Conservation (phyloP, 257 asterid species). For the Nicotiana attenuata region DNA sequence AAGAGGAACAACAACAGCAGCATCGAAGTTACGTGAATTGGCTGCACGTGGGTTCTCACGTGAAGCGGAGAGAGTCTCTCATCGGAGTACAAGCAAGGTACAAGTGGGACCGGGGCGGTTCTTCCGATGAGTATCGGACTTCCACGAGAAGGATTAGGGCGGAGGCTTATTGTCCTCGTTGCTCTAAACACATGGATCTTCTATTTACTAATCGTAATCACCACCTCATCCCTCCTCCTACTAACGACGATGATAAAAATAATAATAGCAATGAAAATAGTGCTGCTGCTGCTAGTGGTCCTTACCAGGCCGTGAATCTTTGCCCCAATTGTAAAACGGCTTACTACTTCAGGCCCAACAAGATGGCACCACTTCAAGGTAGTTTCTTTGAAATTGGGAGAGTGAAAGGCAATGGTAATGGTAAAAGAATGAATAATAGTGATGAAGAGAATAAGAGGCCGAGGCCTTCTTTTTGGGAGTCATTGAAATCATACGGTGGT, state of each 20-base stretch:
- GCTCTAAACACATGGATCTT: constrained; percentile 90
- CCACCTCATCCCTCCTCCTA: constrained; percentile 53
- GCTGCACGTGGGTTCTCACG: constrained; percentile 39
- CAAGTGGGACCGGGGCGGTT: constrained; percentile 52
- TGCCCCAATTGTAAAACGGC: constrained; percentile 95
- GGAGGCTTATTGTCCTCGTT: constrained; percentile 92
- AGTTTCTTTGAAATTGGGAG: constrained; percentile 82
- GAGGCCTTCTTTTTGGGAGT: constrained; percentile 72
- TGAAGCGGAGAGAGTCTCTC: constrained; percentile 49
- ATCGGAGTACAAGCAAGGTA: constrained; percentile 71
- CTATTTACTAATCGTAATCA: constrained; percentile 58
- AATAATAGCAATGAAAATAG: not conserved
- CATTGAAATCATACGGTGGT: constrained; percentile 60
- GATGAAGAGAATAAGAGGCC: constrained; percentile 50
- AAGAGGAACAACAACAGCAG: constrained; percentile 19
- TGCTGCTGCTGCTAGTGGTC: constrained; percentile 11
- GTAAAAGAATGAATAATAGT: constrained; percentile 37
- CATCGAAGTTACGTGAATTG: constrained; percentile 36
- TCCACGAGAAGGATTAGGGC: constrained; percentile 67
- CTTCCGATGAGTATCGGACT: constrained; percentile 21
- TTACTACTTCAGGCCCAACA: constrained; percentile 65
- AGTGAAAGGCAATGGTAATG: constrained; percentile 33
- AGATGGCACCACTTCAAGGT: constrained; percentile 82
- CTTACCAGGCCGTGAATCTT: constrained; percentile 69
- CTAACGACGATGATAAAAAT: not conserved